A percentile compares a stretch with the other conserved stretches of the same genome.
Conservation (phyloP, 2,329 filamentous ascomycete species). For the Dryadomyces quercus-mongolicae region DNA sequence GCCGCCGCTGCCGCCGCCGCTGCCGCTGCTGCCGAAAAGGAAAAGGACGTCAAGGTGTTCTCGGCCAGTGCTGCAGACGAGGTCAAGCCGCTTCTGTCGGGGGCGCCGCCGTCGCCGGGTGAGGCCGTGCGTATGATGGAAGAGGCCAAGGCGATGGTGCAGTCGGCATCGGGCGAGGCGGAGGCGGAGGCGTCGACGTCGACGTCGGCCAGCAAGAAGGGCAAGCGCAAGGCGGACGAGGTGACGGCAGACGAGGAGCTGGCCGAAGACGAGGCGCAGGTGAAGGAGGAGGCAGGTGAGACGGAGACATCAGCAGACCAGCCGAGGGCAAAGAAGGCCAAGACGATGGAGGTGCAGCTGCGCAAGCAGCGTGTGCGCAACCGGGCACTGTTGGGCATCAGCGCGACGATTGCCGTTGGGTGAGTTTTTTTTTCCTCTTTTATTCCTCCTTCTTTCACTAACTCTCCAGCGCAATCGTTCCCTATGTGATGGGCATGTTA, state of each 20-base stretch:
- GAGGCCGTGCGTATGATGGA: conserved; percentile 75
- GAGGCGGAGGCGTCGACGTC: conserved; percentile 25
- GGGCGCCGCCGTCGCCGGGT: conserved; percentile 60
- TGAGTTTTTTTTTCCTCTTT: conserved; percentile 37
- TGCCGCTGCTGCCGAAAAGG: neutral
- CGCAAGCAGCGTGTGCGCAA: conserved; percentile 79
- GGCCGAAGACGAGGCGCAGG: conserved; percentile 32
- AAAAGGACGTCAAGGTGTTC: conserved; percentile 39
- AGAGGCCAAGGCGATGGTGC: conserved; percentile 77
- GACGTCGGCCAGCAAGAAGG: conserved; percentile 30
- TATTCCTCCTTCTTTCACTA: neutral
- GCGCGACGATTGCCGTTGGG: conserved; percentile 81
- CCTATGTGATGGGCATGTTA: conserved; percentile 16
- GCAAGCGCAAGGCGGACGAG: conserved; percentile 66
- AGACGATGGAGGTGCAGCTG: conserved; percentile 71
- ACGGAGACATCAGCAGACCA: conserved; percentile 12
- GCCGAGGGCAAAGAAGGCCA: conserved; percentile 53
- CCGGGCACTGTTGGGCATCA: conserved; percentile 74
- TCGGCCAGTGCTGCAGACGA: conserved; percentile 55
- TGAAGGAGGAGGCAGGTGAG: conserved; percentile 12
- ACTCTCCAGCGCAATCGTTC: conserved; percentile 15
- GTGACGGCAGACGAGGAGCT: conserved; percentile 57
- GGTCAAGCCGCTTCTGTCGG: conserved; percentile 58
- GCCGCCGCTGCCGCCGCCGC: neutral
- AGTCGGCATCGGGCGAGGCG: conserved; percentile 40